Base-by-base conservation (phyloP, 352 stramenopile species). In the Phytopythium delawarense region DNA sequence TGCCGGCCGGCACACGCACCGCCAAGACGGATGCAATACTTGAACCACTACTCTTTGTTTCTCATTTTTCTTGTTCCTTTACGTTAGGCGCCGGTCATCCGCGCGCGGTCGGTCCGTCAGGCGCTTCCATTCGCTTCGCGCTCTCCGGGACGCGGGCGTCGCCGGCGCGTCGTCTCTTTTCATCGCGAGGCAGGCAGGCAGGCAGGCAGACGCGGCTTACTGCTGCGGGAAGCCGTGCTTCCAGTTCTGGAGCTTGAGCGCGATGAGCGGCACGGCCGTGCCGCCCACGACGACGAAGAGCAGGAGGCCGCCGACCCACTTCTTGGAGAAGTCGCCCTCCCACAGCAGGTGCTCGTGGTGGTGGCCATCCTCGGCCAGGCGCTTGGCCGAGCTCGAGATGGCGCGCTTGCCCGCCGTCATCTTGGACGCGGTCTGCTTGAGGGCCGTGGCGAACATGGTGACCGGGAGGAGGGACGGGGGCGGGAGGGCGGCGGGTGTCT, bases 181-280 rank as follows among this genome's bases (percentile, higher is more conserved):
- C 35, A 7, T 15, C 35, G 35, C 8, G 35, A 40, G 35, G 8
- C 35, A 40, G 35, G 9, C 35, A 40, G 35, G 9, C 35, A 40
- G 35, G 7, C 35, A 40, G 35, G 7, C 35, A 40, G 51, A 32
- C 18, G 51, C 35, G 30, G 50, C 57, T 92, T 92, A 89, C 72
- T 84, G 73, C 64, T 87, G 86, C 44, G 86, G 86, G 70, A 95
- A 95, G 34, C 86, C 86, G 76, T 91, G 84, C 82, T 95, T 95
- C 78, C 79, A 95, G 84, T 95, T 95, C 76, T 95, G 86, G 76
- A 91, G 90, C 72, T 84, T 86, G 69, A 84, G 70, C 58, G 88
- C 66, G 53, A 74, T 44, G 59, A 92, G 66, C 49, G 86, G 85
- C 32, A 92, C 77, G 46, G 59, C 78, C 21, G 88, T 66, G 64